Base-by-base conservation (phyloP, 164 flowering plant species). In the Annona cherimola region DNA sequence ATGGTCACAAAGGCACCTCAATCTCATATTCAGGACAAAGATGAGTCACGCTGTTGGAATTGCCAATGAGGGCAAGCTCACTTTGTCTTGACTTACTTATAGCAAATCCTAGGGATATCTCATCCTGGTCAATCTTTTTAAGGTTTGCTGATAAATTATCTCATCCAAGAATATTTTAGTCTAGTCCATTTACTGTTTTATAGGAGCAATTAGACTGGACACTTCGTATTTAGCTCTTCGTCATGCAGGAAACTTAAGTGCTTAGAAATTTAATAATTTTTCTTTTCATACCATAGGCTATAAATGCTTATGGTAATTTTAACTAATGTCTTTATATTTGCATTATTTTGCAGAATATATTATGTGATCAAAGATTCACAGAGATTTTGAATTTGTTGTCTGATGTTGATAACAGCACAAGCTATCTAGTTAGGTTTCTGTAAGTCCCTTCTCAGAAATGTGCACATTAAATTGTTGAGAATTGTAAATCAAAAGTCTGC, bases 401-500 rank as follows among this genome's bases (percentile, higher is more conserved):
- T 68, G 71, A 79, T 73, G 75, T 71, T 45, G 92, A 86, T 78
- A 80, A 89, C 67, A 84, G 89, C 62, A 78, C 88, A 68, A 79
- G 79, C 79, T 81, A 86, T 62, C 79, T 92, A 42, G 45, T 84
- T 85, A 90, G 82, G 60, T 88, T 87, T 81, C 84, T 95, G 99
- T 95, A 85, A 88, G 99, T 84, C 19, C 61, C 67, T 42, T 70
- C 71, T 43, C 14, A 71, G 63, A 20, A 41, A 1, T 0, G 54
- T 16, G 54, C 54, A 18, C 39, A 66, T 42, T 18, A 44, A 5
- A 41, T 65, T 9, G 19, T 42, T 65, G 41, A 9, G 26, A n/a
- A n/a, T 12, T 40, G 44, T 44, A 64, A 7, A 12, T 64, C 59
- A 18, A 46, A n/a, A 4, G n/a, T 50, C 26, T 72, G 40, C n/a